Percentiles rank a stretch among this genome's conserved stretches.
phyloP scores from a whole-genome alignment of 2,329 filamentous ascomycete genomes.

The Trichoderma koningii region DNA sequence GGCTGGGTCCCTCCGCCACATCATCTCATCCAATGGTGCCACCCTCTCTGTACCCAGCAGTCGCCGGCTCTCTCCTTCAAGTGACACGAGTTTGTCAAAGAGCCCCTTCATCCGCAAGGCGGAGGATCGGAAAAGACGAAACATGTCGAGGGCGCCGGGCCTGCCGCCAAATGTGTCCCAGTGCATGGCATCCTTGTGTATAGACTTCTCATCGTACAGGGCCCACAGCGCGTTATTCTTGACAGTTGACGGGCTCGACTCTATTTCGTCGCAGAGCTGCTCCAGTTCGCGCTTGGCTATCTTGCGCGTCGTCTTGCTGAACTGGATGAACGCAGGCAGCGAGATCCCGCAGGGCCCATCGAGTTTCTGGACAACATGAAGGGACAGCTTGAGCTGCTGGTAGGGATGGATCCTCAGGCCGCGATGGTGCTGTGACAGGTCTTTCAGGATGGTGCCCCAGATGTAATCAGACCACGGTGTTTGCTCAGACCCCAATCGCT shows the following conservation, averaged over 20 bases:
- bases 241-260: conserved; percentile 23
- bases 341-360: conserved; percentile 33
- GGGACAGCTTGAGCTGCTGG: conserved; percentile 38
- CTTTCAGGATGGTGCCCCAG: conserved; percentile 42
- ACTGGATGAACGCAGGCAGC: conserved; percentile 31
- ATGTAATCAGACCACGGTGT: conserved; percentile 38
- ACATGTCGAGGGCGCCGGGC: not conserved
- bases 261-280: conserved; percentile 30
- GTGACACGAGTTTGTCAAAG: conserved; percentile 34
- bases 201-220: conserved; percentile 9
- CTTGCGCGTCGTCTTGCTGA: conserved; percentile 33
- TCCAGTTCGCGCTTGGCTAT: conserved; percentile 32
- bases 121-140: conserved; percentile 31
- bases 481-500: conserved; percentile 32
- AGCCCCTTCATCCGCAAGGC: conserved; percentile 35
- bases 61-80: conserved; percentile 33
- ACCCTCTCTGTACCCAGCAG: conserved; percentile 32
- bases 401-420: conserved; percentile 35
- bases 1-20: conserved; percentile 39
- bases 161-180: conserved; percentile 10
- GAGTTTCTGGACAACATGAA: conserved; percentile 37
- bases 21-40: conserved; percentile 40
- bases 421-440: conserved; percentile 37
- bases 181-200: conserved; percentile 4
- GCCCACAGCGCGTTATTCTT: conserved; percentile 18